Evolutionary conservation across 225 moss, liverwort and hornwort genomes (phyloP).

Genomic region (Bryoerythrophyllum caledonicum): DNA sequence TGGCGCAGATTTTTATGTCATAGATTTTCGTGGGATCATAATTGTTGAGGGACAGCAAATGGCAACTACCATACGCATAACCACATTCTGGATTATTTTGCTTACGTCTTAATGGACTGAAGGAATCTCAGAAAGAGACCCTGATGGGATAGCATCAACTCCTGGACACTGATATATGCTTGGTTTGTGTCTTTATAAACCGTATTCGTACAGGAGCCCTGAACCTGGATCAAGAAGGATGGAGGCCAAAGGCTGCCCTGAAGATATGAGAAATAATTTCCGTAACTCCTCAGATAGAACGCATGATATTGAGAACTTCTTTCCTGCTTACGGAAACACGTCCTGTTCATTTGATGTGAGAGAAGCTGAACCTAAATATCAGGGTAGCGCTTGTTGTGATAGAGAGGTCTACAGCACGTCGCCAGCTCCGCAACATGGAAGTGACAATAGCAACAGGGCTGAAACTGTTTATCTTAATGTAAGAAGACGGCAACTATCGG

Average conservation of each 20-base stretch:
- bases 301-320: slow-evolving; percentile 18
- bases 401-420: slow-evolving; percentile 14
- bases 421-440: slow-evolving; percentile 21
- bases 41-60: not conserved
- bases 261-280: slow-evolving; percentile 27
- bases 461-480: slow-evolving; percentile 23
- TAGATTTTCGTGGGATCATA: not conserved
- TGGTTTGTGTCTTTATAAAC: not conserved
- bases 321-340: slow-evolving; percentile 6
- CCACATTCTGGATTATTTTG: not conserved
- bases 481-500: slow-evolving; percentile 7
- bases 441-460: slow-evolving; percentile 14
- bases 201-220: slow-evolving; percentile 26
- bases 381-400: slow-evolving; percentile 17
- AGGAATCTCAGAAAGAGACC: not conserved
- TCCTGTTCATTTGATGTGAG: slow-evolving; percentile 22
- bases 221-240: slow-evolving; percentile 19
- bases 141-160: not conserved
- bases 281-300: slow-evolving; percentile 19
- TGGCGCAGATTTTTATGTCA: not conserved
- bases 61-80: not conserved
- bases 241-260: slow-evolving; percentile 27
- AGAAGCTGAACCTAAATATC: slow-evolving; percentile 15
- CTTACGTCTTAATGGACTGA: not conserved
- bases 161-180: not conserved